Conservation (phyloP, 73 alveolate genomes). For the Paramecium primaurelia region DNA sequence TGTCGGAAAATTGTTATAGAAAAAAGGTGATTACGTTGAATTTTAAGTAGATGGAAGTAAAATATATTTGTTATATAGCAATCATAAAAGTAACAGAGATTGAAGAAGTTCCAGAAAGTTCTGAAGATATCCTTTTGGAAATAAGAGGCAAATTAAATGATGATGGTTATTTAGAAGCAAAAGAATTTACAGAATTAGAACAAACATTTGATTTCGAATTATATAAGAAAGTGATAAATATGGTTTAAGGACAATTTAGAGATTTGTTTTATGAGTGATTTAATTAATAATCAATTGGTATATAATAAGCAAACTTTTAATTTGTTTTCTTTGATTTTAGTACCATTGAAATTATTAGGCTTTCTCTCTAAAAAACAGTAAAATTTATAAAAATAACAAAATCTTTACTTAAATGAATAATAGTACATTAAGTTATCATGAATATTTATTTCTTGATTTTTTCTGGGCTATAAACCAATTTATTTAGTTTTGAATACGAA, state of each 20-base stretch:
- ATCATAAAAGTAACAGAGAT: neutral
- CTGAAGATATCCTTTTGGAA: neutral
- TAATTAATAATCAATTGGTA: neutral
- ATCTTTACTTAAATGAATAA: too few relatives aligned
- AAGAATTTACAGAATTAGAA: slow-evolving; percentile 1
- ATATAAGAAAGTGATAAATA: neutral
- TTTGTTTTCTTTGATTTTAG: neutral
- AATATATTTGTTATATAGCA: neutral
- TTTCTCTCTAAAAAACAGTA: neutral
- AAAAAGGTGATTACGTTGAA: neutral
- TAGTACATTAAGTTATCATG: too few relatives aligned
- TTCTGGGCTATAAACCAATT: too few relatives aligned
- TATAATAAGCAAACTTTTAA: neutral
- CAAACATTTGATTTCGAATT: neutral
- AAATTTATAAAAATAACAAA: neutral
- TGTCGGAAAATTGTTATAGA: neutral
- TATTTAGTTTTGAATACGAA: too few relatives aligned
- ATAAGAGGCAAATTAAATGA: neutral
- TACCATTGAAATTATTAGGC: too few relatives aligned
- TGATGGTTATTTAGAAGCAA: neutral
- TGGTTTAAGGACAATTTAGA: neutral
- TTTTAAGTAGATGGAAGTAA: neutral
- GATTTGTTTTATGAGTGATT: neutral
- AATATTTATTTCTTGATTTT: too few relatives aligned
- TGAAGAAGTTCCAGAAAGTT: neutral